Conservation (phyloP, 805 yeast species). For the Candida boleticola region DNA sequence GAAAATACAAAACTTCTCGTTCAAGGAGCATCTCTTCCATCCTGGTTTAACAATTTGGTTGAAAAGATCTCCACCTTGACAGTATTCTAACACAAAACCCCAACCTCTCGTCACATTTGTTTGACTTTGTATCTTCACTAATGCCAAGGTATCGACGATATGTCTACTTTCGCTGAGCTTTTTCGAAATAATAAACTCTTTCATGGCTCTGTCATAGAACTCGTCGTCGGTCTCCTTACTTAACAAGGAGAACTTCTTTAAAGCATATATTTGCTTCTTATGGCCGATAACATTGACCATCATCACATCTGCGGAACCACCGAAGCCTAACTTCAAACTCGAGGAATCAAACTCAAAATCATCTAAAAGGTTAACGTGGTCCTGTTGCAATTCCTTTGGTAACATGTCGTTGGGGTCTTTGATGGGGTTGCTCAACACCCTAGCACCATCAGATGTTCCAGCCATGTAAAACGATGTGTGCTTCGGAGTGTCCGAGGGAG, state of each 20-base stretch:
- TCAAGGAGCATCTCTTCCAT: constrained; percentile 53
- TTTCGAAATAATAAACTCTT: constrained; percentile 63
- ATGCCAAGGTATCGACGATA: constrained; percentile 52
- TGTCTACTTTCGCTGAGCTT: constrained; percentile 56
- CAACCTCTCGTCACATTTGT: constrained; percentile 60
- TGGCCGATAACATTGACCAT: constrained; percentile 32
- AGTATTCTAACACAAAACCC: constrained; percentile 71
- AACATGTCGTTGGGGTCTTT: constrained; percentile 64
- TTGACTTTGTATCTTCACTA: constrained; percentile 57
- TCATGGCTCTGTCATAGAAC: constrained; percentile 61
- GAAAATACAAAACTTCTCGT: constrained; percentile 63
- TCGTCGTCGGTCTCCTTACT: constrained; percentile 60
- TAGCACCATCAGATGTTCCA: constrained; percentile 35
- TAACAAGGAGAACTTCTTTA: constrained; percentile 62
- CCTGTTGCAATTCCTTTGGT: constrained; percentile 53
- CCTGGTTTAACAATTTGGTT: constrained; percentile 52
- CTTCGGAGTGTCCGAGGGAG: constrained; percentile 23
- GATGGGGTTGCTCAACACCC: constrained; percentile 58
- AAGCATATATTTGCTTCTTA: constrained; percentile 53
- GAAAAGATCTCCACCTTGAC: constrained; percentile 62
- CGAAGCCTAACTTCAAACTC: constrained; percentile 58
- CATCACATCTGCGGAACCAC: constrained; percentile 70
- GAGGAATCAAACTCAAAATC: constrained; percentile 48
- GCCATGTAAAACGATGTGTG: constrained; percentile 26
- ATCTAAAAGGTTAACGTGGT: constrained; percentile 48